Evolutionary conservation across 306 rosid genomes (phyloP).

Genomic region (Leucaena leucocephala): DNA sequence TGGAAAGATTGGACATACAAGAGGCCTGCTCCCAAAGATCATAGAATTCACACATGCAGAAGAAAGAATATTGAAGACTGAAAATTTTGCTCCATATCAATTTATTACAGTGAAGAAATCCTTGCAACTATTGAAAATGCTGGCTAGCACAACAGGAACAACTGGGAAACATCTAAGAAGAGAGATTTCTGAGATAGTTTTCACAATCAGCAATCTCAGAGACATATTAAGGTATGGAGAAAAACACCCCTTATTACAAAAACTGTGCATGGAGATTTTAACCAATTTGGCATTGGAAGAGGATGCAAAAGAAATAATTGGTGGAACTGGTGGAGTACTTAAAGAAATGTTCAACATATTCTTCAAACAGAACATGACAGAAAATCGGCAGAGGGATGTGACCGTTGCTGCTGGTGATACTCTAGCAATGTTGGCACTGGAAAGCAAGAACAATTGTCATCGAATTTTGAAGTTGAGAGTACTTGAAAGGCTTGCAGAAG

Average conservation of each 20-base stretch:
- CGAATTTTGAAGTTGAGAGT: conserved; percentile 64
- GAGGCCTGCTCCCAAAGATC: conserved; percentile 90
- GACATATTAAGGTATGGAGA: conserved; percentile 79
- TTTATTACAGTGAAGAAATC: conserved; percentile 74
- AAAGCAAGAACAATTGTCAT: conserved; percentile 73
- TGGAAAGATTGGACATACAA: conserved; percentile 92
- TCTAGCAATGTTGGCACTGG: conserved; percentile 78
- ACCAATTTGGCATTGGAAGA: conserved; percentile 78
- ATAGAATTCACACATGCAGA: conserved; percentile 78
- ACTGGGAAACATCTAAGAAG: conserved; percentile 72
- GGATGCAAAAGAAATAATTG: conserved; percentile 82
- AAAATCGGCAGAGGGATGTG: conserved; percentile 43
- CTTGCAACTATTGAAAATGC: conserved; percentile 82
- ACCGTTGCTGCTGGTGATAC: conserved; percentile 84
- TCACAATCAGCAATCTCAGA: conserved; percentile 81
- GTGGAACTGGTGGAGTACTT: conserved; percentile 84
- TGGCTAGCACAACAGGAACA: conserved; percentile 76
- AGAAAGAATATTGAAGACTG: conserved; percentile 64
- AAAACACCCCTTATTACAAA: conserved; percentile 64
- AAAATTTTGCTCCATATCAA: conserved; percentile 52
- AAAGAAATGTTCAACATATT: conserved; percentile 77
- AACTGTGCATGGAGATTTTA: conserved; percentile 76
- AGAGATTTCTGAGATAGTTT: conserved; percentile 89
- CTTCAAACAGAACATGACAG: conserved; percentile 50
- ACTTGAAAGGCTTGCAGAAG: conserved; percentile 54